These are phyloP conservation scores for Zygoascus tannicola DNA, from an alignment of 805 yeast genomes.

Conservation along the genomic window DNA sequence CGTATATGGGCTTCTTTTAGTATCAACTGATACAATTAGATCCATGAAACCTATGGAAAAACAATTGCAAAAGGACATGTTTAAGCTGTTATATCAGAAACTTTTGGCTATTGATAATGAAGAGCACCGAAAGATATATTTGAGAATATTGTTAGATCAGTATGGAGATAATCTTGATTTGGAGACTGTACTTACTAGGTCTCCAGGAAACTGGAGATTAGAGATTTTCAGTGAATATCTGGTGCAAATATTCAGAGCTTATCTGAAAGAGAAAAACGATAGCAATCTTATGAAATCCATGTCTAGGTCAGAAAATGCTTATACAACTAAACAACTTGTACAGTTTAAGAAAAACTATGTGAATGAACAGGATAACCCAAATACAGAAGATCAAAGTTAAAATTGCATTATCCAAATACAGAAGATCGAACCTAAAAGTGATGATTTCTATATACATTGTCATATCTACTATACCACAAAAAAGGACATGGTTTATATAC, in stretches of 20 bases:
- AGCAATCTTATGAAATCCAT: conserved; percentile 13
- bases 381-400: not conserved
- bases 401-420: too few relatives aligned
- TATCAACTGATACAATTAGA: not conserved
- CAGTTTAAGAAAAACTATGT: conserved; percentile 3
- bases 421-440: too few relatives aligned
- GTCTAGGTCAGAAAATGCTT: conserved; percentile 15
- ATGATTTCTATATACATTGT: too few relatives aligned
- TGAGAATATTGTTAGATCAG: conserved; percentile 22
- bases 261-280: conserved; percentile 15
- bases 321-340: conserved; percentile 7
- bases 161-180: conserved; percentile 24
- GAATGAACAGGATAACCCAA: not conserved
- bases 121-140: conserved; percentile 17
- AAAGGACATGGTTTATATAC: too few relatives aligned
- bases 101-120: conserved; percentile 18
- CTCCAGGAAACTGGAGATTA: conserved; percentile 28
- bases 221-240: conserved; percentile 23
- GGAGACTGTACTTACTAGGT: conserved; percentile 20
- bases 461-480: too few relatives aligned
- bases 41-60: conserved; percentile 2
- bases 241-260: conserved; percentile 10
- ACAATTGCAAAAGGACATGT: conserved; percentile 19
- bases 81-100: conserved; percentile 20
- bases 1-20: conserved; percentile 17